phyloP scores from a whole-genome alignment of 345 rosid genomes.

The Theobroma cacao region DNA sequence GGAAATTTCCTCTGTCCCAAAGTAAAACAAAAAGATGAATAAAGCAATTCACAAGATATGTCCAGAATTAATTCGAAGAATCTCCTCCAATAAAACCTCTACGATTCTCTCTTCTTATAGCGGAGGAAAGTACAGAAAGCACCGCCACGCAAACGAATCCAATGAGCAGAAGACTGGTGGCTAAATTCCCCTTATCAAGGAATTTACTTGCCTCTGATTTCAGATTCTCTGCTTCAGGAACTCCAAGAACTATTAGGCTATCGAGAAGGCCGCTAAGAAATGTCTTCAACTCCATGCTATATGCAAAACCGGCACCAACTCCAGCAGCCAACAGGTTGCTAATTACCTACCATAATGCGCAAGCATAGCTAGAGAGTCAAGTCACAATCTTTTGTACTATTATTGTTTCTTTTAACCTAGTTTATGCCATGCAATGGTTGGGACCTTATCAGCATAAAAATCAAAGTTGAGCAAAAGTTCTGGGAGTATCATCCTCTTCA shows the following conservation, averaged over 20 bases:
- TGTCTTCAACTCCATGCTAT: conserved; percentile 26
- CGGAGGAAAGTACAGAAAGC: conserved; percentile 27
- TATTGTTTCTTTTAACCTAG: too few species aligned
- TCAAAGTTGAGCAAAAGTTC: conserved; percentile 25
- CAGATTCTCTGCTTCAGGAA: background rate
- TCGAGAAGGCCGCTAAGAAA: background rate
- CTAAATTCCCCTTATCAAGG: conserved; percentile 16
- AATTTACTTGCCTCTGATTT: background rate
- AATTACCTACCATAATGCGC: background rate
- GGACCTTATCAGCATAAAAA: conserved; percentile 36
- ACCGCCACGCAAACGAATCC: conserved; percentile 24
- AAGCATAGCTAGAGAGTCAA: background rate
- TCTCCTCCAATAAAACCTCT: too few species aligned
- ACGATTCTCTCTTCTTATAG: background rate
- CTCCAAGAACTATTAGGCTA: background rate
- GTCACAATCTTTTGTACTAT: background rate
- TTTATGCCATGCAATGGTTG: background rate
- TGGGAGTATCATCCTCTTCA: conserved; percentile 21
- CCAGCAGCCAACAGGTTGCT: conserved; percentile 28
- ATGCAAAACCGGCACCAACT: conserved; percentile 29
- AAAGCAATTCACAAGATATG: too few species aligned
- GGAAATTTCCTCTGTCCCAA: too few species aligned
- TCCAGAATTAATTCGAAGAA: too few species aligned
- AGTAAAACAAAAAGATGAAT: too few species aligned
- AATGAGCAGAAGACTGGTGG: conserved; percentile 11